Percentiles rank a stretch among this genome's conserved stretches.
Evolutionary conservation across 2,329 filamentous ascomycete genomes (phyloP).

Genomic region (Beauveria asiatica): DNA sequence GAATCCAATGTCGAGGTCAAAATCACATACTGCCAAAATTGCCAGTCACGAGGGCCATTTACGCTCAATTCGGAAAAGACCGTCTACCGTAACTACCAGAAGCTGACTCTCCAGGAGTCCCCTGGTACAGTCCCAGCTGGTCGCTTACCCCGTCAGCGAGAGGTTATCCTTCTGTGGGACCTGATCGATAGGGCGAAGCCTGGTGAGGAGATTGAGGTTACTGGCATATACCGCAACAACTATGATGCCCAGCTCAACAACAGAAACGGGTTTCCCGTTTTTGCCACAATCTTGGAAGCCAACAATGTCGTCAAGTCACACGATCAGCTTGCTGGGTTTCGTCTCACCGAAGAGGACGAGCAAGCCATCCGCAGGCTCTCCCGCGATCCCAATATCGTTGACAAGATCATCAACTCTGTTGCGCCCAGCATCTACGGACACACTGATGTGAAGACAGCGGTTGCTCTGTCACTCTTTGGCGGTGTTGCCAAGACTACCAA

Average conservation of each 20-base stretch:
- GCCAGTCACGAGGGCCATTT: slow-evolving; percentile 90
- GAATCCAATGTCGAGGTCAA: slow-evolving; percentile 95
- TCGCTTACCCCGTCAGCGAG: slow-evolving; percentile 82
- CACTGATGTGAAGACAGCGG: slow-evolving; percentile 91
- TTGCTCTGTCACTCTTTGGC: slow-evolving; percentile 88
- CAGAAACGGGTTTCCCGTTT: slow-evolving; percentile 96
- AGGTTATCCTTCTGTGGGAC: slow-evolving; percentile 94
- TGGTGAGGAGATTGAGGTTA: slow-evolving; percentile 95
- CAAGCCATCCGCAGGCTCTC: slow-evolving; percentile 81
- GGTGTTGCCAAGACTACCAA: slow-evolving; percentile 88
- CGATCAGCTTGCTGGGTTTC: slow-evolving; percentile 93
- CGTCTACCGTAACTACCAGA: slow-evolving; percentile 97
- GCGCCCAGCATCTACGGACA: slow-evolving; percentile 97
- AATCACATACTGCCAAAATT: slow-evolving; percentile 92
- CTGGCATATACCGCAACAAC: slow-evolving; percentile 95
- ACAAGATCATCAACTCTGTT: slow-evolving; percentile 87
- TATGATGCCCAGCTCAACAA: slow-evolving; percentile 97
- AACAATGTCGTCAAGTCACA: slow-evolving; percentile 97
- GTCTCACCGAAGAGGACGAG: slow-evolving; percentile 91
- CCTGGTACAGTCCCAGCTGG: slow-evolving; percentile 94
- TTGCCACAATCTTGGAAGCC: slow-evolving; percentile 93
- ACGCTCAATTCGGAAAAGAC: slow-evolving; percentile 96
- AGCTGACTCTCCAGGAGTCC: slow-evolving; percentile 92
- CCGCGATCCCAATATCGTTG: slow-evolving; percentile 81
- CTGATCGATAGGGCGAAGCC: slow-evolving; percentile 95